Base-by-base conservation (phyloP, 2,329 filamentous ascomycete genomes). In the Fusarium anthophilum region DNA sequence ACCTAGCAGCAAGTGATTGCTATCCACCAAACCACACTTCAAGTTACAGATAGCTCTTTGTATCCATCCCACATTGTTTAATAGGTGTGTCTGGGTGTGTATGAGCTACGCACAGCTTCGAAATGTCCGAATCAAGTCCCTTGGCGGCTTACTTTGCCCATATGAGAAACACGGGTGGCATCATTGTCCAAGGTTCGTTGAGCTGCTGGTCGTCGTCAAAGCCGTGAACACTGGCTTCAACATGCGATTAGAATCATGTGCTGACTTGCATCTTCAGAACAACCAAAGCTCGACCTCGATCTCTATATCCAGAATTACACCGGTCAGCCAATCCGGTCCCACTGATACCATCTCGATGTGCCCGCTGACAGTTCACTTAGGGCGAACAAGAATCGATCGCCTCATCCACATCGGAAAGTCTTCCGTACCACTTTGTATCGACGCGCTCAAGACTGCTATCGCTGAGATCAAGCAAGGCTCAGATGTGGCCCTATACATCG, bases 221-320 rank as follows among this genome's bases (percentile, higher is more conserved):
- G 41, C 48, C 45, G 48, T 66, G 47, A 67, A 57, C 24, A 37
- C 26, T 22, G 32, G 43, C 43, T 59, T 50, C 54, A 44, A 44
- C 18, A 44, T 51, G 50, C 50, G 26, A 39, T 35, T 41, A 22
- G 51, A 51, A 48, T n/a, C 13, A n/a, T 26, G 24, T 69, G 38
- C 70, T 78, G 54, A 78, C 48, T 41, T 32, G 24, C 50, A 22
- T 41, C 41, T 47, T 22, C 59, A 96, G 94, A 94, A 54, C 83
- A 89, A 12, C 95, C 96, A 15, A 98, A 96, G 80, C 92, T 98
- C 76, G 96, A 98, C 78, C 89, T 99, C 47, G 94, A 98, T 70
- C 90, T 93, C 43, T 98, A 98, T 82, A 93, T 98, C 56, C 88
- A 92, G 75, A 97, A 98, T 80, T 99, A 98, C 83, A 88, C 87